Evolutionary conservation across 2,329 filamentous ascomycete genomes (phyloP), one percentile per base, ranked within the genome.

Genomic region (Dactylellina drechsleri): DNA sequence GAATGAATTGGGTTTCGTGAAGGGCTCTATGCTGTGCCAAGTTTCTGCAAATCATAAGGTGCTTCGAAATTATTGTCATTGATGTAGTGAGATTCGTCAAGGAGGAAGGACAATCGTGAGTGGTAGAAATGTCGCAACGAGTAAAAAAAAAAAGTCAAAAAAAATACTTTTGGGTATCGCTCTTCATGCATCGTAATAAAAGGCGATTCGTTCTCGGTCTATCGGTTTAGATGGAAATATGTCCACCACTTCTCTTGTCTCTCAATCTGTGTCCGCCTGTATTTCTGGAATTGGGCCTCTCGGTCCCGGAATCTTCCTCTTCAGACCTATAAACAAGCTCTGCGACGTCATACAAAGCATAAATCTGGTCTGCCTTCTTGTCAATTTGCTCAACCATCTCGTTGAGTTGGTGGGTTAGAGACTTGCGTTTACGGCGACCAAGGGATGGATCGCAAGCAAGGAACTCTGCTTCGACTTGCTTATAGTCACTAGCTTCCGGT

Each of bases 271-370:
- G 52, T 10, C 50, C 47, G 31, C 59, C 41, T 20, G 7, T 45
- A 26, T 40, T 61, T 62, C 61, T 56, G 20, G 59, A 45, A n/a
- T 50, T 23, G 28, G 50, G n/a, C 18, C 36, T 64, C 20, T 45
- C 60, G 54, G 71, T 64, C 15, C 54, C 52, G 13, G 64, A 53
- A 5, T 28, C 49, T 15, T 57, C 53, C 18, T 40, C 49, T 4
- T 67, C 70, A 28, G 41, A 23, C 10, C 53, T 47, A 23, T 58
- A 31, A 8, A 71, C 66, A 13, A 68, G 53, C 54, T 79, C 79
- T 52, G 79, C 79, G 56, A 79, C 79, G 58, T 79, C 79, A 26
- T 79, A 79, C 36, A 79, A 64, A 10, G 79, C 78, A 53, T 79
- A 79, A 5, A 79, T 79, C 52, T 79, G 78, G 28, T 79, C 79